A percentile compares a stretch with the other conserved stretches of the same genome.
phyloP scores from a whole-genome alignment of 495 filamentous ascomycete genomes.

The Poronia punctata region DNA sequence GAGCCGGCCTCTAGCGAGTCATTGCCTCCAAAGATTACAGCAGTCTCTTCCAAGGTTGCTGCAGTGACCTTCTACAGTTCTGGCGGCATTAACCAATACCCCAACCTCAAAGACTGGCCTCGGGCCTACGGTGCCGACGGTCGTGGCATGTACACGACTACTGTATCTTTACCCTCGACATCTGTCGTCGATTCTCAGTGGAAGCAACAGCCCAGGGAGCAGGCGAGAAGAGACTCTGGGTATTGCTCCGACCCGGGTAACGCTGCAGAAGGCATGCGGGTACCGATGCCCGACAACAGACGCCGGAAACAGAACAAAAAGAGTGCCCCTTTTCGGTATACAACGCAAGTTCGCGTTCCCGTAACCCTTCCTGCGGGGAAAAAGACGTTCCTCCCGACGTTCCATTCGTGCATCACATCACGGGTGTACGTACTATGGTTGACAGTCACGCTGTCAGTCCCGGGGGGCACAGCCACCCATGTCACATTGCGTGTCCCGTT shows the following conservation, averaged over 20 bases:
- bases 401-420: slow-evolving; percentile 78
- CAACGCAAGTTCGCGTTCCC: slow-evolving; percentile 62
- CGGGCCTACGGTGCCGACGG: slow-evolving; percentile 40
- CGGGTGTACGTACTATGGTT: slow-evolving; percentile 74
- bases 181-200: slow-evolving; percentile 61
- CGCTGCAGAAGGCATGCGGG: not conserved
- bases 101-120: slow-evolving; percentile 48
- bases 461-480: slow-evolving; percentile 45
- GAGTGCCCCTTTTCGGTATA: slow-evolving; percentile 45
- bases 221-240: slow-evolving; percentile 54
- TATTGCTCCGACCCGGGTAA: slow-evolving; percentile 27
- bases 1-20: slow-evolving; percentile 52
- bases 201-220: slow-evolving; percentile 43
- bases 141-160: slow-evolving; percentile 60
- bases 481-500: slow-evolving; percentile 66
- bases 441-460: slow-evolving; percentile 52
- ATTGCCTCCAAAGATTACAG: slow-evolving; percentile 60
- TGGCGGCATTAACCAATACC: slow-evolving; percentile 37
- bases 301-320: slow-evolving; percentile 3
- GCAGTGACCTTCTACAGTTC: slow-evolving; percentile 66
- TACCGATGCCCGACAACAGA: not conserved
- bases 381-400: slow-evolving; percentile 76
- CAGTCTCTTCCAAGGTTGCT: slow-evolving; percentile 63
- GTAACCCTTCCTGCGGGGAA: slow-evolving; percentile 59
- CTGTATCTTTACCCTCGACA: slow-evolving; percentile 55